Conservation (phyloP, 1,284 basidiomycete species). For the Vanrija sp. region DNA sequence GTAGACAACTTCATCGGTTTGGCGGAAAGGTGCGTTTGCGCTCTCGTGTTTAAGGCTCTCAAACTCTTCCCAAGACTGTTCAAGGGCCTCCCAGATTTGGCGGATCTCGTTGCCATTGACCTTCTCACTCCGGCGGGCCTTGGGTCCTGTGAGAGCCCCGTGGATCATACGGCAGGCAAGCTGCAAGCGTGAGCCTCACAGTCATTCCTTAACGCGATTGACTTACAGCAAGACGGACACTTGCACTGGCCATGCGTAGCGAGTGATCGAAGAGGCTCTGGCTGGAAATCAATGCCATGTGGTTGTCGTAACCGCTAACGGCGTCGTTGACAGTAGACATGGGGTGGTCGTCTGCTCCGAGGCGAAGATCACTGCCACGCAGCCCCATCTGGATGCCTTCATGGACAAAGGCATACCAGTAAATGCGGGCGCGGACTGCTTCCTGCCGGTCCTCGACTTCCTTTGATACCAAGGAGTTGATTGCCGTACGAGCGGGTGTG, state of each 20-base stretch:
- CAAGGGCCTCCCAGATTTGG: conserved; percentile 74
- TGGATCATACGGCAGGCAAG: conserved; percentile 71
- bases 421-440: conserved; percentile 64
- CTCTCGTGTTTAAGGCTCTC: conserved; percentile 56
- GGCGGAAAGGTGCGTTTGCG: conserved; percentile 48
- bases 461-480: conserved; percentile 37
- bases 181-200: conserved; percentile 19
- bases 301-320: not conserved
- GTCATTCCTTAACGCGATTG: not conserved
- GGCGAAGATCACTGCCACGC: conserved; percentile 66
- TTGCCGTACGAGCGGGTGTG: conserved; percentile 49
- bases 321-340: conserved; percentile 2
- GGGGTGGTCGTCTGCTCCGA: conserved; percentile 54
- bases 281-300: too few species aligned
- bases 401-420: conserved; percentile 76
- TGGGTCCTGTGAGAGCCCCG: conserved; percentile 65
- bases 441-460: conserved; percentile 51
- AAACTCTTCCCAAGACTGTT: conserved; percentile 73
- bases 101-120: conserved; percentile 63
- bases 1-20: conserved; percentile 62
- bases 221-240: conserved; percentile 51
- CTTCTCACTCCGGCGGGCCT: conserved; percentile 59
- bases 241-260: too few species aligned
- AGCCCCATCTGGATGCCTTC: conserved; percentile 73
- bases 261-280: too few species aligned